A percentile compares a stretch with the other conserved stretches of the same genome.
These are phyloP conservation scores for Hypoxylon lienhwacheense DNA, from an alignment of 495 filamentous ascomycete species.

Conservation along the genomic window DNA sequence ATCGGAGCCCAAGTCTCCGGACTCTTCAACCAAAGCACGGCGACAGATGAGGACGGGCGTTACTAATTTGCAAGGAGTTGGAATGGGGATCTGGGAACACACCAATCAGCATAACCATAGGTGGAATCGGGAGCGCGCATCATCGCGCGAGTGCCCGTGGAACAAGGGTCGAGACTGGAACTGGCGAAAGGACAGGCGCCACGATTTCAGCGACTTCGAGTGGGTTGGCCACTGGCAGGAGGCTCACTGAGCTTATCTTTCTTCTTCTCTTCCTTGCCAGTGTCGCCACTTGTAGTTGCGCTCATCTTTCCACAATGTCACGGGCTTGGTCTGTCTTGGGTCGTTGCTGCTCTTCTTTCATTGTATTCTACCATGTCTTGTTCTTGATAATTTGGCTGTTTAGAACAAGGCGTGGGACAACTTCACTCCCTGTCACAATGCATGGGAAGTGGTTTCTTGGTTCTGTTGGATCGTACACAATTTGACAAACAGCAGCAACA, in stretches of 20 bases:
- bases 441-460: slow-evolving; percentile 17
- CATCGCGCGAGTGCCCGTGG: slow-evolving; percentile 49
- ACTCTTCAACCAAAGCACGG: slow-evolving; percentile 43
- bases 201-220: slow-evolving; percentile 73
- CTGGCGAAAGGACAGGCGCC: slow-evolving; percentile 70
- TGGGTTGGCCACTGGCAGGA: slow-evolving; percentile 90
- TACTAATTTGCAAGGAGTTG: slow-evolving; percentile 39
- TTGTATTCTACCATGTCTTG: slow-evolving; percentile 36
- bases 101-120: slow-evolving; percentile 35
- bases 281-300: slow-evolving; percentile 59
- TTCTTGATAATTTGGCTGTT: slow-evolving; percentile 38
- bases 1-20: slow-evolving; percentile 47
- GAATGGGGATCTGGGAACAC: slow-evolving; percentile 42
- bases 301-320: slow-evolving; percentile 37
- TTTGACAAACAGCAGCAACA: slow-evolving; percentile 37
- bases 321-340: slow-evolving; percentile 27
- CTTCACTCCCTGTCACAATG: not conserved
- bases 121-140: slow-evolving; percentile 47
- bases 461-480: slow-evolving; percentile 31
- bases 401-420: slow-evolving; percentile 3
- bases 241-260: slow-evolving; percentile 39
- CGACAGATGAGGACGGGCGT: slow-evolving; percentile 42
- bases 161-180: slow-evolving; percentile 50
- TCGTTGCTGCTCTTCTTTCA: slow-evolving; percentile 32
- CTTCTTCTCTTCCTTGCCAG: slow-evolving; percentile 32